Conservation (phyloP, 192 early-diverging fungal genomes). For the Entomortierella chlamydospora region DNA sequence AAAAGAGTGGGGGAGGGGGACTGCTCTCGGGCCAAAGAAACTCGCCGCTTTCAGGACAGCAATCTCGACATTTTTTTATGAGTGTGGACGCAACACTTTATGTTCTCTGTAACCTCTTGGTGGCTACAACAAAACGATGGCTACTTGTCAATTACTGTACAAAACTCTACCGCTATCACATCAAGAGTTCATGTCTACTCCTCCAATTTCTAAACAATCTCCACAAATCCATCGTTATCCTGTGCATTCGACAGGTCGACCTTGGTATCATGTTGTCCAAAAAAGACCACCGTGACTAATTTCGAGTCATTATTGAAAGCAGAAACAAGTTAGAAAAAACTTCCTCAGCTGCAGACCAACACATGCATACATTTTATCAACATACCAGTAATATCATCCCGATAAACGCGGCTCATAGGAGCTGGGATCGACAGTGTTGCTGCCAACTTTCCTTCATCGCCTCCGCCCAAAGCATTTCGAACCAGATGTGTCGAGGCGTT, state of each 20-base stretch:
- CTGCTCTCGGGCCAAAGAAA: too few species aligned
- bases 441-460: slow-evolving; percentile 70
- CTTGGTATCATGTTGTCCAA: slow-evolving; percentile 31
- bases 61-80: too few species aligned
- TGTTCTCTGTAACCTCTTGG: too few species aligned
- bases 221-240: slow-evolving; percentile 39
- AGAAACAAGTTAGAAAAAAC: background rate
- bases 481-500: slow-evolving; percentile 83
- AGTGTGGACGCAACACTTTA: too few species aligned
- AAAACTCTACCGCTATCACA: background rate
- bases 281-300: slow-evolving; percentile 50
- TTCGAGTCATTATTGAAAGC: background rate
- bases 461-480: slow-evolving; percentile 71
- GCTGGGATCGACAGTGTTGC: slow-evolving; percentile 75
- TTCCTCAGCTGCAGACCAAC: background rate
- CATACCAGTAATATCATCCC: slow-evolving; percentile 85
- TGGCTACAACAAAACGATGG: too few species aligned
- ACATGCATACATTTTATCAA: background rate
- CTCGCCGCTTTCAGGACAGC: too few species aligned
- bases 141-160: background rate
- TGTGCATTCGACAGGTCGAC: slow-evolving; percentile 5
- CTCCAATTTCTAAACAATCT: slow-evolving; percentile 17
- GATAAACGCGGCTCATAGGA: slow-evolving; percentile 72
- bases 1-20: too few species aligned
- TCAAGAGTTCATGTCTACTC: too few species aligned